Base-by-base conservation (phyloP, 2,329 filamentous ascomycete species). In the Penicillium sumatraense region DNA sequence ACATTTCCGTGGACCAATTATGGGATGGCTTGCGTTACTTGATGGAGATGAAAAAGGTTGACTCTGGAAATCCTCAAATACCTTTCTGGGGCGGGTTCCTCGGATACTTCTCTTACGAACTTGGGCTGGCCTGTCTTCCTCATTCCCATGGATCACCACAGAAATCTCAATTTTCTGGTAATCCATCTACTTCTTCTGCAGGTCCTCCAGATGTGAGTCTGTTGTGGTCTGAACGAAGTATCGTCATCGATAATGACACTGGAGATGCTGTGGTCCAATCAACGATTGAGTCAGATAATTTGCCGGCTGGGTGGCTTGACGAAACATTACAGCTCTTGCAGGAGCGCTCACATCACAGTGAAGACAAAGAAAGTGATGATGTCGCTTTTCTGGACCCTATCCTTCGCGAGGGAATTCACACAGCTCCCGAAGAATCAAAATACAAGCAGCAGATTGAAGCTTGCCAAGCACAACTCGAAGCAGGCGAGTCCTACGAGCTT, bases 101-200 rank as follows among this genome's bases (percentile, higher is more conserved):
- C 75, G 92, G 92, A 0, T 96, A 89, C 66, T 83, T 91, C 48
- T 91, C 90, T 0, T 96, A 96, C 57, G 92, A 96, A 71, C 85
- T 92, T 69, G 90, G 91, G 0, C 77, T 96, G 1, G 78, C 72
- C 6, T 68, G 72, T 46, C 60, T 85, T 81, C 16, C 86, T 86
- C 72, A 71, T 45, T 65, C 70, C 2, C 68, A 69, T 29, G 53
- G 45, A 53, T 89, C 20, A 60, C 73, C 2, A 63, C 75, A 27
- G 58, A 64, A 24, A 60, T 65, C 60, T 53, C 52, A 45, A 56
- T 9, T 4, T 23, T 24, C n/a, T 20, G 10, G 10, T 11, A 31
- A 29, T n/a, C 13, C 40, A 18, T 41, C 27, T 23, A 9, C 24
- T 24, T 40, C 51, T 11, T 24, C 40, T 18, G 60, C 81, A 52